Base-by-base conservation (phyloP, 495 filamentous ascomycete genomes). In the Neurospora cerealis region DNA sequence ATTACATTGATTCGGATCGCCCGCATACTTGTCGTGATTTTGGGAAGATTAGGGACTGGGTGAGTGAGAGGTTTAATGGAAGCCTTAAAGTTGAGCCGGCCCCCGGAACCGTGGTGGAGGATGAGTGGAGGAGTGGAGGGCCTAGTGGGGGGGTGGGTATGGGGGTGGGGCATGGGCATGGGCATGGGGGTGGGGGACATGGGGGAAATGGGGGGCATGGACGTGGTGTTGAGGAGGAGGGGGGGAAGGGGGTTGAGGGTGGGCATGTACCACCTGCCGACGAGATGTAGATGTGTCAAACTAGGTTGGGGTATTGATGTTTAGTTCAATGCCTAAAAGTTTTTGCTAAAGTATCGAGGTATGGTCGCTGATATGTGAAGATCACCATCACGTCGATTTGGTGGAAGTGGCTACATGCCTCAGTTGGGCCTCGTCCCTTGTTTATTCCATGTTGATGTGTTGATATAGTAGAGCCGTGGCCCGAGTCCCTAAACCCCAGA, bases 21-120 rank as follows among this genome's bases (percentile, higher is more conserved):
- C 72, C 72, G 17, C 72, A 73, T 36, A 73, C 72, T 0, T 73
- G 72, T 36, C 17, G 72, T 0, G 46, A 73, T 19, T 73, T 73
- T 0, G 72, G 66, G 1, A 28, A 0, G 39, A 32, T 73, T 7
- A 70, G 66, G 28, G 72, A 70, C 4, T 70, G 72, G 72, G 72
- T 73, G 32, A 24, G 38, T 6, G 66, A 69, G 13, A 32, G 72
- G 66, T 66, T 39, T 38, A 73, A 73, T 39, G 72, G 66, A 0
- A 62, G 15, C 2, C 1, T 62, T 0, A 3, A 19, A 9, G 54
- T 62, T 0, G 24, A 32, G 54, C 54, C 54, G 1, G 54, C 54
- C 1, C 15, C 54, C 1, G 54, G 28, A 7, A 34, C 54, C 13
- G 54, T 62, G 3, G 54, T 62, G 7, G 28, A 62, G 6, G 54